These are phyloP conservation scores for Pyrenochaeta sp. DNA, from an alignment of 2,329 filamentous ascomycete genomes.

Conservation along the genomic window DNA sequence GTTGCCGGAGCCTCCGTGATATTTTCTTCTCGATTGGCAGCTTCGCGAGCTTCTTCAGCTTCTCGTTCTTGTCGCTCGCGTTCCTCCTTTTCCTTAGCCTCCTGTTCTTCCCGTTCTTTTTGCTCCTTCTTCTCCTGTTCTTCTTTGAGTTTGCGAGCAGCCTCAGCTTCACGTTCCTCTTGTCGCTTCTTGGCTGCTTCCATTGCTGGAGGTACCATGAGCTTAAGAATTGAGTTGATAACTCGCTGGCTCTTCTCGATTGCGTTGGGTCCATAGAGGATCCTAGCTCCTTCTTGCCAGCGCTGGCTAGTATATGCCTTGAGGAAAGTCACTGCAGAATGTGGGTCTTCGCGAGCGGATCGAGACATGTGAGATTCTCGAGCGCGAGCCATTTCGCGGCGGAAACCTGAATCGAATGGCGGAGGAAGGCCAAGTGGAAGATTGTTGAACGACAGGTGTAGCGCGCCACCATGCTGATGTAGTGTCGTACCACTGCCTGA, in stretches of 20 bases:
- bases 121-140: slow-evolving; percentile 71
- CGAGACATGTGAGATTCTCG: slow-evolving; percentile 43
- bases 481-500: slow-evolving; percentile 47
- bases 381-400: slow-evolving; percentile 42
- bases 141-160: slow-evolving; percentile 67
- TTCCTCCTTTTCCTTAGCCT: slow-evolving; percentile 60
- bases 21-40: slow-evolving; percentile 45
- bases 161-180: slow-evolving; percentile 76
- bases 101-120: slow-evolving; percentile 66
- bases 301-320: slow-evolving; percentile 76
- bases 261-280: slow-evolving; percentile 78
- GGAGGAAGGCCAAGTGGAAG: slow-evolving; percentile 40
- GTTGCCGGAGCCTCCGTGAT: slow-evolving; percentile 25
- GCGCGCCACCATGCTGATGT: slow-evolving; percentile 52
- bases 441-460: slow-evolving; percentile 63
- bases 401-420: slow-evolving; percentile 43
- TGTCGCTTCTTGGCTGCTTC: slow-evolving; percentile 78
- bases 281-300: slow-evolving; percentile 89
- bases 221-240: slow-evolving; percentile 72
- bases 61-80: slow-evolving; percentile 51
- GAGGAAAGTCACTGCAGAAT: slow-evolving; percentile 79
- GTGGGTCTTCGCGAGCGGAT: slow-evolving; percentile 65
- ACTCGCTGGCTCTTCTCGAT: slow-evolving; percentile 75
- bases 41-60: slow-evolving; percentile 47
- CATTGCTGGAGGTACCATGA: slow-evolving; percentile 84